Base-by-base conservation (phyloP, 345 rosid species). In the Cardamine occulta region DNA sequence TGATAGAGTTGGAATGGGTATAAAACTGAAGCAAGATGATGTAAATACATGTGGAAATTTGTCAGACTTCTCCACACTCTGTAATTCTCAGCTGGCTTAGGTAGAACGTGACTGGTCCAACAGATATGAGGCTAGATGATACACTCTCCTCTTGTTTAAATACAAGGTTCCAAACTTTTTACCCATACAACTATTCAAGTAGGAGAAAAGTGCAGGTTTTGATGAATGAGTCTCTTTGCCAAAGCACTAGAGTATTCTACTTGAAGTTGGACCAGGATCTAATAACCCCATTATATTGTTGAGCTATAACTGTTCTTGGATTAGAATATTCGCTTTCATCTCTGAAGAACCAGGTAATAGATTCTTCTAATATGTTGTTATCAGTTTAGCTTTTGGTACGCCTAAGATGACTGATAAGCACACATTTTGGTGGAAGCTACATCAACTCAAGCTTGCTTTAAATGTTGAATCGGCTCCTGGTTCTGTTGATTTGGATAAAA, bases 221-320 rank as follows among this genome's bases (percentile, higher is more conserved):
- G 49, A 55, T 55, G 35, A 39, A 6, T 10, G 47, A 15, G 26
- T 19, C 29, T 74, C 48, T 39, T 42, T 26, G 63, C n/a, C 39
- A 62, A 11, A 48, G 75, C 66, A 48, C 59, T 34, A 34, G 35
- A 34, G 28, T 49, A 52, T 26, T 23, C 35, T 73, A 40, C 18
- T 53, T 15, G 70, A 52, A 63, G 63, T 73, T 63, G 63, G 70
- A 12, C n/a, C 21, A 73, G 37, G 62, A 52, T 39, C 39, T 72
- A 48, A 48, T 24, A 35, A 60, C 48, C 29, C 17, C 34, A 52
- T 59, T 13, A 9, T 15, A 47, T 34, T 68, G 69, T 39, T 73
- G 34, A 62, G 42, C 17, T 19, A 28, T 53, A 57, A 73, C 47
- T 63, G 52, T 49, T 49, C 39, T 72, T 49, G 40, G 61, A 57